Evolutionary conservation across 177 flowering plant genomes (phyloP).

Genomic region (Tripterygium wilfordii): DNA sequence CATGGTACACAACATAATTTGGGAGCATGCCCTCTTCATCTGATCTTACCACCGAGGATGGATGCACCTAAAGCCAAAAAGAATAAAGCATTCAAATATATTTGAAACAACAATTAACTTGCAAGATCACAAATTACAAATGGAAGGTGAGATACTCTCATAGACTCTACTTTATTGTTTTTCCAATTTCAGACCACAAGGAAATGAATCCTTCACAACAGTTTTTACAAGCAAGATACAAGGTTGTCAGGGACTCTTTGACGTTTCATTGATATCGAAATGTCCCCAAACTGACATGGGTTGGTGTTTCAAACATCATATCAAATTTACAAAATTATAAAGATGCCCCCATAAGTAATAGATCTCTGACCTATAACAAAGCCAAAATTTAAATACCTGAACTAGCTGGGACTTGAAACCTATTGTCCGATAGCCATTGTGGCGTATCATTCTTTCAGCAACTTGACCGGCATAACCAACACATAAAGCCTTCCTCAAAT

Average conservation of each 20-base stretch:
- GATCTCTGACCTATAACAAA: too few relatives aligned
- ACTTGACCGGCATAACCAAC: slow-evolving; percentile 82
- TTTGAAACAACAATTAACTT: background rate
- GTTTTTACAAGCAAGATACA: too few relatives aligned
- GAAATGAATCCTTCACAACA: too few relatives aligned
- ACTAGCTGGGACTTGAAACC: slow-evolving; percentile 81
- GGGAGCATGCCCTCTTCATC: slow-evolving; percentile 79
- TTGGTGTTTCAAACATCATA: too few relatives aligned
- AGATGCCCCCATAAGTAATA: too few relatives aligned
- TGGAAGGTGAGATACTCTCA: background rate
- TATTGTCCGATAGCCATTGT: slow-evolving; percentile 83
- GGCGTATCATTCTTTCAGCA: slow-evolving; percentile 89
- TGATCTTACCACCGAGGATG: slow-evolving; percentile 63
- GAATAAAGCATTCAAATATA: slow-evolving; percentile 3
- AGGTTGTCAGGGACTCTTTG: too few relatives aligned
- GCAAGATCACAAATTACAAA: background rate
- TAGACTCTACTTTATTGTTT: background rate
- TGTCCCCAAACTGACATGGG: too few relatives aligned
- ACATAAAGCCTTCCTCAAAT: slow-evolving; percentile 80
- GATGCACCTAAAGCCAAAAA: slow-evolving; percentile 66
- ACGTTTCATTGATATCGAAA: too few relatives aligned
- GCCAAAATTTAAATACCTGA: slow-evolving; percentile 42
- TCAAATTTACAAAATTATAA: too few relatives aligned
- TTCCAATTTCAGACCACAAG: too few relatives aligned
- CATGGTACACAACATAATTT: slow-evolving; percentile 55